Percentiles rank a stretch among this genome's conserved stretches.
Evolutionary conservation across 1,139 yeast species (phyloP).

Genomic region (Taiozyma sp.): DNA sequence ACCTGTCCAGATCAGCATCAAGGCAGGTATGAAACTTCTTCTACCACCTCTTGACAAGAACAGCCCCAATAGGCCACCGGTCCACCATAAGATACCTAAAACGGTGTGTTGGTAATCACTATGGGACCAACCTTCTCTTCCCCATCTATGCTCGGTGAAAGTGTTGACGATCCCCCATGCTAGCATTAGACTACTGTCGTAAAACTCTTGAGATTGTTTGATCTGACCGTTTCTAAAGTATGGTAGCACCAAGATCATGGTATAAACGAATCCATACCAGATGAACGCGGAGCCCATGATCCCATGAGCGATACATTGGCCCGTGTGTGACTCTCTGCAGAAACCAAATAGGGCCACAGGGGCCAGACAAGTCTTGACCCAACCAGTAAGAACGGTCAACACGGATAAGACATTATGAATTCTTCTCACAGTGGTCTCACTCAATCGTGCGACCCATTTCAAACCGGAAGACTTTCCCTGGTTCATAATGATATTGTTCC

Average conservation of each 20-base stretch:
- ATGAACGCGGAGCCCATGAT: slow-evolving; percentile 92
- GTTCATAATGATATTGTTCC: slow-evolving; percentile 42
- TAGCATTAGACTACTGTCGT: slow-evolving; percentile 76
- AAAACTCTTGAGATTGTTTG: slow-evolving; percentile 74
- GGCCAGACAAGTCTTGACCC: slow-evolving; percentile 73
- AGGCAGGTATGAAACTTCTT: slow-evolving; percentile 75
- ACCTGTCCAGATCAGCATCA: slow-evolving; percentile 81
- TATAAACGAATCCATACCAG: slow-evolving; percentile 67
- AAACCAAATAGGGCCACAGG: slow-evolving; percentile 84
- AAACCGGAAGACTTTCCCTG: slow-evolving; percentile 17
- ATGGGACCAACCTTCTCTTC: slow-evolving; percentile 78
- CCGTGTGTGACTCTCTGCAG: slow-evolving; percentile 70
- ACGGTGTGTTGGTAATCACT: slow-evolving; percentile 93
- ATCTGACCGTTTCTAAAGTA: slow-evolving; percentile 50
- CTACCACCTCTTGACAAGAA: slow-evolving; percentile 59
- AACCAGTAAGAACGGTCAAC: slow-evolving; percentile 46
- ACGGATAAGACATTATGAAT: slow-evolving; percentile 46
- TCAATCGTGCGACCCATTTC: slow-evolving; percentile 26
- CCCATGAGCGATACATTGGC: slow-evolving; percentile 96
- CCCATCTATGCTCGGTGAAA: slow-evolving; percentile 96
- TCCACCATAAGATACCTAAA: slow-evolving; percentile 97
- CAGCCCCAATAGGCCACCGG: slow-evolving; percentile 84
- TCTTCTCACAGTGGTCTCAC: slow-evolving; percentile 28
- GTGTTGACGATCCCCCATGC: slow-evolving; percentile 92
- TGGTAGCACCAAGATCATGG: slow-evolving; percentile 64